These are phyloP conservation scores for Pythium insidiosum DNA, from an alignment of 352 stramenopile species.

Conservation along the genomic window DNA sequence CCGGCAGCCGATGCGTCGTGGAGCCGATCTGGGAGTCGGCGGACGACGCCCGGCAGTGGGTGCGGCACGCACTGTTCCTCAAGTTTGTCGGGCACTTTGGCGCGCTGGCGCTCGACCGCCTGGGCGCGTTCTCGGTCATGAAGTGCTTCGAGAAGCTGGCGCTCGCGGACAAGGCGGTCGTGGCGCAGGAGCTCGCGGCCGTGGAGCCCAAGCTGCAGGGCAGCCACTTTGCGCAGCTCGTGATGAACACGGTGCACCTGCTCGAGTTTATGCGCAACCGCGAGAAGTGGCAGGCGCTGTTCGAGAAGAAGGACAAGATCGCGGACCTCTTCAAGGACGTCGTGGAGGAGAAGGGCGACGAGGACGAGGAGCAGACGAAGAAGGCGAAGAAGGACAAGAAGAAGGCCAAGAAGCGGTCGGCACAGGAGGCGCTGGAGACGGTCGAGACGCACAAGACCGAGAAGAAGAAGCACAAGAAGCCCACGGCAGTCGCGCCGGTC, in stretches of 20 bases:
- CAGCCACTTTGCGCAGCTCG: slow-evolving; percentile 76
- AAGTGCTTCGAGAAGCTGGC: slow-evolving; percentile 70
- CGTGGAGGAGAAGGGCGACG: slow-evolving; percentile 25
- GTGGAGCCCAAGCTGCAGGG: slow-evolving; percentile 66
- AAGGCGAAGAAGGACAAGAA: slow-evolving; percentile 9
- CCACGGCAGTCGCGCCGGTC: slow-evolving; percentile 20
- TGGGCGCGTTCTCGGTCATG: slow-evolving; percentile 75
- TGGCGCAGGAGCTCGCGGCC: slow-evolving; percentile 62
- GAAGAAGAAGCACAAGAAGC: slow-evolving; percentile 10
- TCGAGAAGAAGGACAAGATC: slow-evolving; percentile 79
- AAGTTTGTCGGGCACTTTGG: slow-evolving; percentile 68
- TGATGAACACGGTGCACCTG: slow-evolving; percentile 72
- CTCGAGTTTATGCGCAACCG: slow-evolving; percentile 76
- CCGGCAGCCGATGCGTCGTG: slow-evolving; percentile 63
- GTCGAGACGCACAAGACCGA: neutral
- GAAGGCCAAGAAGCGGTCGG: neutral
- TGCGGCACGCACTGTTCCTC: slow-evolving; percentile 52
- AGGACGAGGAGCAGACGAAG: neutral
- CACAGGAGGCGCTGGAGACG: slow-evolving; percentile 7
- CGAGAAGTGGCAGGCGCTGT: slow-evolving; percentile 67
- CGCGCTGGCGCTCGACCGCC: slow-evolving; percentile 57
- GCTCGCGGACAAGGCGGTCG: slow-evolving; percentile 48
- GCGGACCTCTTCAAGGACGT: slow-evolving; percentile 72
- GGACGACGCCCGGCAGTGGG: slow-evolving; percentile 41
- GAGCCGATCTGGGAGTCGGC: slow-evolving; percentile 76